These are phyloP conservation scores for Hondaea fermentalgiana DNA, from an alignment of 108 stramenopile species.

Conservation along the genomic window DNA sequence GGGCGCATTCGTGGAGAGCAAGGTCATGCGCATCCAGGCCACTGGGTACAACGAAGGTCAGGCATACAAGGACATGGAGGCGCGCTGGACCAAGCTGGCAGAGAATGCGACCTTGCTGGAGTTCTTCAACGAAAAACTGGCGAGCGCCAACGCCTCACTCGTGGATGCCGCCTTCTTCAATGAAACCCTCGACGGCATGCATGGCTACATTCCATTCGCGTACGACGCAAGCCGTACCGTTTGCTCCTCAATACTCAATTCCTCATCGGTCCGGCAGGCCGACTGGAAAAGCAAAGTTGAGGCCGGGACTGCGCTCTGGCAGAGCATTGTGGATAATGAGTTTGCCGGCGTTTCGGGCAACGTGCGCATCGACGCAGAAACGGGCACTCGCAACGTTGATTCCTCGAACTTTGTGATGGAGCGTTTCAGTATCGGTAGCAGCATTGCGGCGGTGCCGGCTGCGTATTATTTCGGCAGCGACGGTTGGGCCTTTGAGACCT, in stretches of 20 bases:
- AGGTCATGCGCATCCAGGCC: neutral
- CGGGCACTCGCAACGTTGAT: neutral
- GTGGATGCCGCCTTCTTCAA: neutral
- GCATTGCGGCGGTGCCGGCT: neutral
- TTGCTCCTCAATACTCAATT: neutral
- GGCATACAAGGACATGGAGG: neutral
- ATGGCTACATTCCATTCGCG: neutral
- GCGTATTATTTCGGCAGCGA: neutral
- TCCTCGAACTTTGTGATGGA: neutral
- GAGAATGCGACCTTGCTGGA: neutral
- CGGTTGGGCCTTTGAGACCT: neutral
- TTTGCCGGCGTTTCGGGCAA: neutral
- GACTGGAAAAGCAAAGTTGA: neutral
- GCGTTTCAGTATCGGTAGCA: neutral
- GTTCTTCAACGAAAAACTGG: neutral
- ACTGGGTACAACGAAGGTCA: neutral
- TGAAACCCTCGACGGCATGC: neutral
- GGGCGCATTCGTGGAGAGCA: neutral
- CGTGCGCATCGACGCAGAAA: neutral
- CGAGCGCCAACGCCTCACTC: neutral
- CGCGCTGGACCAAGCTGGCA: neutral
- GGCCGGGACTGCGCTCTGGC: neutral
- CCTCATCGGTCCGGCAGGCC: neutral
- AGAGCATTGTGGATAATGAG: neutral
- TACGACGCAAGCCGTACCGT: neutral